Evolutionary conservation across 495 filamentous ascomycete genomes (phyloP), one percentile per base, ranked within the genome.

Genomic region (Glutinoglossum americanum): DNA sequence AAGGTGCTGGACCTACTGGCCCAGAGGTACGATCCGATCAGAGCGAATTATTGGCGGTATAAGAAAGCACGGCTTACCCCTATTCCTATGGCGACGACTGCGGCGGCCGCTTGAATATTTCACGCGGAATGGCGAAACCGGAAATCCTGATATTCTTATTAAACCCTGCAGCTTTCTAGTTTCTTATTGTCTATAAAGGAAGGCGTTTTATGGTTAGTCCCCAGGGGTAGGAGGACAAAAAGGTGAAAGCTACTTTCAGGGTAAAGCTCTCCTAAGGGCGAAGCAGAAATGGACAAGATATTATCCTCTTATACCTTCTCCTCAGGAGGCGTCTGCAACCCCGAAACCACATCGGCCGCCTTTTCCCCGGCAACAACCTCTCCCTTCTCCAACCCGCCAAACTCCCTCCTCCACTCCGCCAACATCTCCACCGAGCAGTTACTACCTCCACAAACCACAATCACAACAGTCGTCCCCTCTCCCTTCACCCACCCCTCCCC

Each of bases 201-300:
- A n/a, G n/a, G n/a, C n/a, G n/a, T n/a, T n/a, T n/a, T n/a, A n/a
- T n/a, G n/a, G n/a, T n/a, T n/a, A n/a, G n/a, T n/a, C n/a, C n/a
- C n/a, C n/a, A n/a, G 63, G 87, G 80, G 74, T 97, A 84, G 73
- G 92, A 98, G 93, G 92, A 78, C 84, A 63, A 94, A 88, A 70
- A 74, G 81, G 64, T 80, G 41, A 37, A 19, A 15, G 33, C n/a
- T 59, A 30, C 27, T 58, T 25, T 49, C 30, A 39, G 15, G 37
- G 13, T 33, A 4, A 9, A 33, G 37, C 6, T 15, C 15, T 2
- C 10, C 4, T 2, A 53, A 53, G 49, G 7, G 49, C 37, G 37
- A 11, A 39, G 7, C 37, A 39, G 1, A 17, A 39, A 39, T 39
- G 15, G 32, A 33, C 4, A 4, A 4, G 32, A 4, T 39, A 2